Base-by-base conservation (phyloP, 768 basidiomycete species). In the Termitomyces sp. region DNA sequence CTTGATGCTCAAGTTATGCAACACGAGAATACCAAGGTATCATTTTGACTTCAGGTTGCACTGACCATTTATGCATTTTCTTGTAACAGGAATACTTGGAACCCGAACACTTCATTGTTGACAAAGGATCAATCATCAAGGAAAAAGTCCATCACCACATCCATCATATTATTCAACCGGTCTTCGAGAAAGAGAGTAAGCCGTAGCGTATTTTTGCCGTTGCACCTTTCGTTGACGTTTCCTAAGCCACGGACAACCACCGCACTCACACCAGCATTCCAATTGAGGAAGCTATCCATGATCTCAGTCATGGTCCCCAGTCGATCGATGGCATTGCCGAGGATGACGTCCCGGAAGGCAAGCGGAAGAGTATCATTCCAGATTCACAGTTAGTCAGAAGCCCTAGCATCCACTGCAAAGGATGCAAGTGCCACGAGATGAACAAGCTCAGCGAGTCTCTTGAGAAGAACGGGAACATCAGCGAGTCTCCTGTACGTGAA, bases 151-250 rank as follows among this genome's bases (percentile, higher is more conserved):
- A 50, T 22, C 59, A 56, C 42, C 55, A 56, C n/a, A 37, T 60
- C 16, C 59, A 60, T 40, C 55, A 60, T 24, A 46, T 56, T 22
- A 18, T 60, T 2, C 59, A 60, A 37, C 59, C 59, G 7, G 50
- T 60, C 13, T 34, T 60, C 24, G 55, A 60, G 22, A 60, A 60
- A 60, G 50, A 60, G 6, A 39, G 59, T 56, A 22, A 30, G 50
- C 20, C 20, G 36, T 34, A 1, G 16, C 4, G 3, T 27, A 2
- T 43, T 7, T 18, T 34, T 24, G 14, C 5, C 20, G 3, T 30
- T 22, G 8, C 4, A 18, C 12, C 16, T 30, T 51, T 46, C 20
- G 13, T 40, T 22, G 36, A 46, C n/a, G 16, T 5, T 27, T 20
- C 7, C 13, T n/a, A 6, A 59, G 58, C 36, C 12, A 42, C n/a